phyloP scores from a whole-genome alignment of 306 rosid species.

The Chamaecrista fasciculata region DNA sequence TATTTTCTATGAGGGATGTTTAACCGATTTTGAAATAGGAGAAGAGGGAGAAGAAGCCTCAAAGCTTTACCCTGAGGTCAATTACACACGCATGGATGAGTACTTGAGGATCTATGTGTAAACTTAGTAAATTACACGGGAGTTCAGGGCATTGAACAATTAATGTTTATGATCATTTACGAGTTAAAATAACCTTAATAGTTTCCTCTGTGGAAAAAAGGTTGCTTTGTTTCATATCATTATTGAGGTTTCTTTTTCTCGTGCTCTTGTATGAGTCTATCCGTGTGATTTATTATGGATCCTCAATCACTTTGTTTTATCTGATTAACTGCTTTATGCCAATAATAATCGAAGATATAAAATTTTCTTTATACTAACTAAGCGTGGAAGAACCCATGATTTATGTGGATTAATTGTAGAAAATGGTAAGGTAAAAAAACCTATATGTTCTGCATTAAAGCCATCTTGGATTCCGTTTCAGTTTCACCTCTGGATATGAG shows the following conservation, averaged over 20 bases:
- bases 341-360: neutral
- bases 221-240: neutral
- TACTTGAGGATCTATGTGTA: slow-evolving; percentile 42
- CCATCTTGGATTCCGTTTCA: too few relatives aligned
- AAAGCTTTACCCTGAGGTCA: slow-evolving; percentile 75
- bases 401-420: too few relatives aligned
- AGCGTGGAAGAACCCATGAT: too few relatives aligned
- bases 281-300: too few relatives aligned
- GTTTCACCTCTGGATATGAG: too few relatives aligned
- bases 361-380: neutral
- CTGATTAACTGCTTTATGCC: neutral
- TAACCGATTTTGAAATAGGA: slow-evolving; percentile 68
- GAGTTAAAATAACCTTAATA: too few relatives aligned
- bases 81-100: slow-evolving; percentile 70
- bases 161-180: too few relatives aligned
- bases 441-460: too few relatives aligned
- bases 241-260: neutral
- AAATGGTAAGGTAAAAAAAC: too few relatives aligned
- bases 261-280: neutral
- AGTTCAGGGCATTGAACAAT: neutral
- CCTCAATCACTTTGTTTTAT: too few relatives aligned
- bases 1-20: slow-evolving; percentile 71
- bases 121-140: neutral
- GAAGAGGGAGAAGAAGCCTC: slow-evolving; percentile 81
- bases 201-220: neutral